These are phyloP conservation scores for Endocalyx cinctus DNA, from an alignment of 2,329 filamentous ascomycete species.

Conservation along the genomic window DNA sequence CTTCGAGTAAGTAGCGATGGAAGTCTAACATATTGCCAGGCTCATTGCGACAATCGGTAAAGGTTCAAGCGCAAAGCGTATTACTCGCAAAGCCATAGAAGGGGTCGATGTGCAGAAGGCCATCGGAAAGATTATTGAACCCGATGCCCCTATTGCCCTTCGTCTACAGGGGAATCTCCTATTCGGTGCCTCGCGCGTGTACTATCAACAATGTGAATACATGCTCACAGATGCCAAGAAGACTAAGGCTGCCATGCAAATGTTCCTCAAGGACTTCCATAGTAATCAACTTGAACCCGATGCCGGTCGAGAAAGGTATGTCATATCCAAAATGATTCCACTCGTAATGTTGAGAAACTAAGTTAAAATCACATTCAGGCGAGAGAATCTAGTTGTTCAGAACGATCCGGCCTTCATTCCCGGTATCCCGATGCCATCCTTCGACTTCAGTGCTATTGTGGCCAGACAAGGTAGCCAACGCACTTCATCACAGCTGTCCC, in stretches of 20 bases:
- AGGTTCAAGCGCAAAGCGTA: conserved; percentile 63
- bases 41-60: conserved; percentile 83
- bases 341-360: neutral
- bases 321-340: conserved; percentile 5
- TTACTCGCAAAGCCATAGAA: conserved; percentile 82
- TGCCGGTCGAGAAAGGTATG: conserved; percentile 68
- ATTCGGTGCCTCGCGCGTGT: conserved; percentile 80
- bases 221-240: conserved; percentile 76
- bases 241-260: conserved; percentile 67
- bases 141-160: conserved; percentile 78
- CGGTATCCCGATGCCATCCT: conserved; percentile 55
- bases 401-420: conserved; percentile 82
- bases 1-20: no score
- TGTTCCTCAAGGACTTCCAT: conserved; percentile 56
- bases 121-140: conserved; percentile 81
- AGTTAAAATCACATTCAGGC: conserved; percentile 44
- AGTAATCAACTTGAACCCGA: conserved; percentile 62
- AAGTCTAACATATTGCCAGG: no score
- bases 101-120: conserved; percentile 83
- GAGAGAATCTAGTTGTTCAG: conserved; percentile 68
- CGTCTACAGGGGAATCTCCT: conserved; percentile 86
- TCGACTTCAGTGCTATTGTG: conserved; percentile 46
- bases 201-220: conserved; percentile 81
- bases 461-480: conserved; percentile 23
- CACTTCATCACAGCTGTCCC: conserved; percentile 26